A percentile compares a stretch with the other conserved stretches of the same genome.
Conservation (phyloP, 164 flowering plant genomes). For the Kalanchoe fedtschenkoi region DNA sequence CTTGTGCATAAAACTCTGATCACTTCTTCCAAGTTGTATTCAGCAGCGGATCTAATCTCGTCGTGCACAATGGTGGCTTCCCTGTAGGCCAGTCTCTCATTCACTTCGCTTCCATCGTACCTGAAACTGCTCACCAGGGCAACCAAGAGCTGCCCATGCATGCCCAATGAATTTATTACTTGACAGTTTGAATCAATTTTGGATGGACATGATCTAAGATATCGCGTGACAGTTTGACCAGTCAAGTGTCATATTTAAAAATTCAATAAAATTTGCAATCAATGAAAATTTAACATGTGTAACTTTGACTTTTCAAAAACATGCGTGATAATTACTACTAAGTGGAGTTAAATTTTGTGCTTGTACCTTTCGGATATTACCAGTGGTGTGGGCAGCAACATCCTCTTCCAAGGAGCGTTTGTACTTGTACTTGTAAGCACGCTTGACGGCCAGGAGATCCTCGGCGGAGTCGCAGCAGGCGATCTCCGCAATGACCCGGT, state of each 20-base stretch:
- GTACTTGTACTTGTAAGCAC: slow-evolving; percentile 27
- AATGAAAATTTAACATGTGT: no score
- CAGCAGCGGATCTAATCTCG: slow-evolving; percentile 24
- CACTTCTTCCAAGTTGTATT: slow-evolving; percentile 45
- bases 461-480: slow-evolving; percentile 23
- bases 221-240: no score
- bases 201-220: no score
- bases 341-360: no score
- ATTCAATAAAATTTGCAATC: no score
- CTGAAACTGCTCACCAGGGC: slow-evolving; percentile 22
- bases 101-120: slow-evolving; percentile 36
- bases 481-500: slow-evolving; percentile 24
- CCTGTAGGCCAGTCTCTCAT: slow-evolving; percentile 28
- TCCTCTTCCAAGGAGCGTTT: slow-evolving; percentile 35
- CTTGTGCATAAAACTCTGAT: slow-evolving; percentile 67
- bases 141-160: slow-evolving; percentile 27
- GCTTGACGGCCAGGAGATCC: slow-evolving; percentile 26
- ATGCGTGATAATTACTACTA: no score
- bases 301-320: no score
- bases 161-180: no score
- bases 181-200: no score
- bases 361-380: slow-evolving; percentile 22
- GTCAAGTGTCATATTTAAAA: no score
- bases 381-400: slow-evolving; percentile 23
- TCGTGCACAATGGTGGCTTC: slow-evolving; percentile 45